A percentile compares a stretch with the other conserved stretches of the same genome.
phyloP scores from a whole-genome alignment of 2,329 filamentous ascomycete genomes.

The Coniochaeta pulveracea region DNA sequence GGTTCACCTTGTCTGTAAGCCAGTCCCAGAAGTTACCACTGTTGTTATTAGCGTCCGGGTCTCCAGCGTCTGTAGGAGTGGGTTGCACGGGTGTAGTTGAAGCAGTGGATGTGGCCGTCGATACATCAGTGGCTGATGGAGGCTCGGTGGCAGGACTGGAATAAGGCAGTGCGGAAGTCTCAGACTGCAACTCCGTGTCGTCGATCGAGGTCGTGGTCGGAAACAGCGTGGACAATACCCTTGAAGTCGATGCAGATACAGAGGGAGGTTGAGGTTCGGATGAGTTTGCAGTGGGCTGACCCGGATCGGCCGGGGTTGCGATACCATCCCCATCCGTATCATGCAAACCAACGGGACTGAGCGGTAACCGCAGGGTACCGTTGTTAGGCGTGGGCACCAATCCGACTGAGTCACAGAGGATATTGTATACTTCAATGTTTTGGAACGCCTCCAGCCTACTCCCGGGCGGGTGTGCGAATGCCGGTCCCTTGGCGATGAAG shows the following conservation, averaged over 20 bases:
- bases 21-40: constrained; percentile 34
- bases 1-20: constrained; percentile 34
- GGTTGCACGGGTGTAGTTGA: constrained; percentile 7
- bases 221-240: no score
- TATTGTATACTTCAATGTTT: constrained; percentile 92
- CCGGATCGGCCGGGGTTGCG: constrained; percentile 43
- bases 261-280: no score
- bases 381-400: constrained; percentile 71
- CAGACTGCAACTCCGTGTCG: no score
- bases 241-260: no score
- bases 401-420: constrained; percentile 78
- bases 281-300: no score
- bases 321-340: constrained; percentile 29
- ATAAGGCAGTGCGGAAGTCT: no score
- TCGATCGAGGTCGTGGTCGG: no score
- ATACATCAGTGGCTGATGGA: constrained; percentile 7
- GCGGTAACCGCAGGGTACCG: constrained; percentile 66
- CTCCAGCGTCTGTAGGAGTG: constrained; percentile 10
- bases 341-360: constrained; percentile 54
- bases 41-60: constrained; percentile 7
- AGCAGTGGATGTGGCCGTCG: constrained; percentile 7
- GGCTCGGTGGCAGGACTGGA: no score
- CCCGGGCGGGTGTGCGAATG: constrained; percentile 77
- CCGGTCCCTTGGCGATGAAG: constrained; percentile 83
- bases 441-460: constrained; percentile 75